Evolutionary conservation across 2,329 filamentous ascomycete genomes (phyloP), one percentile per base, ranked within the genome.

Genomic region (Penicillium sp.): DNA sequence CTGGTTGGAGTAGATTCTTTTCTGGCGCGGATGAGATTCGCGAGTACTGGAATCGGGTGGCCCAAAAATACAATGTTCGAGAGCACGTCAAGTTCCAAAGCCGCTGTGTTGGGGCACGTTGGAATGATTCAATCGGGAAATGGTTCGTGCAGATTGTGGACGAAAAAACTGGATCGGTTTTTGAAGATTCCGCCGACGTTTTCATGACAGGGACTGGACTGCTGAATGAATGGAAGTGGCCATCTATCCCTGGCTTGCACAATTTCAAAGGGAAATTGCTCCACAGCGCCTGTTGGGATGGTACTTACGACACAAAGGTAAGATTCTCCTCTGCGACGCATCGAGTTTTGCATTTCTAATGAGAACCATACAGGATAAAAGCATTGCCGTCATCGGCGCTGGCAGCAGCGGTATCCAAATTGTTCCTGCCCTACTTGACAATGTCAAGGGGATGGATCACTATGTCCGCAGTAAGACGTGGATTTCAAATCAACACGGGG

Each of bases 321-420:
- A 24, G 32, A 27, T 27, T 27, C 24, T 27, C 1, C 24, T 5
- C 24, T 27, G 7, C 24, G 7, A 27, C 24, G 5, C 7, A 5
- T 27, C 7, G 24, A 27, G 24, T 5, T 7, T 5, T 27, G 24
- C 5, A 27, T 5, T 27, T 5, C 24, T 27, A 27, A 27, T 27
- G 5, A 27, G 5, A 5, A 7, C 7, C 22, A 4, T 47, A 16
- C 46, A 54, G 39, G 59, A 64, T 57, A 69, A 70, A 40, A 47
- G 42, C 5, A 62, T 70, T 11, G 66, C 55, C 22, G 60, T 71
- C 3, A 69, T 70, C 43, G 68, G 68, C 1, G 69, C 63, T 42
- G 62, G 64, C 3, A 59, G 54, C 10, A 70, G 64, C 7, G 71
- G 64, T 0, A 74, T 76, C 10, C 73, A 76, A 52, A 75, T 76